A percentile compares a stretch with the other conserved stretches of the same genome.
phyloP scores from a whole-genome alignment of 371 early-diverging fungal species.

The Mucor mucedo region DNA sequence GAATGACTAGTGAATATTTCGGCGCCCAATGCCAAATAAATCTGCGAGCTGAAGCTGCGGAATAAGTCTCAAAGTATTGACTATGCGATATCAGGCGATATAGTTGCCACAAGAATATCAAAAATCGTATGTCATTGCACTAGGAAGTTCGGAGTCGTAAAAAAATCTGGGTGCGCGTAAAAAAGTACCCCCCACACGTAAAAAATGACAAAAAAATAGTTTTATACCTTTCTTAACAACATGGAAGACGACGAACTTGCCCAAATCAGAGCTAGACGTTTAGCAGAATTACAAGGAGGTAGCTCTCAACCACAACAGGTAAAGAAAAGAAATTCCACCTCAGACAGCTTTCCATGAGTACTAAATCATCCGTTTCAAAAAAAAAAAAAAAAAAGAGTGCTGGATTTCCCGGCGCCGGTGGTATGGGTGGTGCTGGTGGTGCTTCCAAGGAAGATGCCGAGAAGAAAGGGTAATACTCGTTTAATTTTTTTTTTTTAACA shows the following conservation, averaged over 20 bases:
- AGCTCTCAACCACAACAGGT: slow-evolving; percentile 20
- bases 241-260: slow-evolving; percentile 90
- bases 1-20: no score
- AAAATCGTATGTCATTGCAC: no score
- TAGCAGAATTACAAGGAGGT: slow-evolving; percentile 67
- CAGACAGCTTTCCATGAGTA: no score
- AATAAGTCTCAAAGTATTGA: no score
- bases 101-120: no score
- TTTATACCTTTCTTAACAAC: neutral
- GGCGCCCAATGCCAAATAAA: no score
- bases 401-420: slow-evolving; percentile 25
- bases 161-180: no score
- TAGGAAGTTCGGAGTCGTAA: no score
- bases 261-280: slow-evolving; percentile 81
- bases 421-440: slow-evolving; percentile 18
- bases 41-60: no score
- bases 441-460: slow-evolving; percentile 50
- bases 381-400: slow-evolving; percentile 8
- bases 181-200: no score
- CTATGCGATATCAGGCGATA: no score
- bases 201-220: neutral
- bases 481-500: slow-evolving; percentile 5
- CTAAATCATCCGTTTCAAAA: no score
- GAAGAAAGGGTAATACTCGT: slow-evolving; percentile 45
- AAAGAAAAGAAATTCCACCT: neutral